Conservation (phyloP, 2,329 filamentous ascomycete genomes). For the Colletotrichum tropicale region DNA sequence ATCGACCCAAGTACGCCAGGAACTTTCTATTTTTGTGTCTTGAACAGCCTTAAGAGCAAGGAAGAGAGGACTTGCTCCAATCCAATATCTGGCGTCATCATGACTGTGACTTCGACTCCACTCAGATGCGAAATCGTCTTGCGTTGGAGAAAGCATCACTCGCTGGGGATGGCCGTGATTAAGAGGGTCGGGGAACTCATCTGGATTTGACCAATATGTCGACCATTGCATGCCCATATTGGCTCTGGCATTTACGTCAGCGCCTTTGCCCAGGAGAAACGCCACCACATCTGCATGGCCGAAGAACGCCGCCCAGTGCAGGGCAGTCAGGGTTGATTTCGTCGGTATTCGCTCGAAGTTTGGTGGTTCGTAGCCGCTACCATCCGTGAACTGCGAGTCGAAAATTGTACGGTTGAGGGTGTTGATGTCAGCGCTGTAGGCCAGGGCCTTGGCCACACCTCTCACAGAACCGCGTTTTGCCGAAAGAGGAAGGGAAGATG, state of each 20-base stretch:
- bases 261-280: not conserved
- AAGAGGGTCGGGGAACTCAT: not conserved
- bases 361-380: too few species aligned
- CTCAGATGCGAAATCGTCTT: not conserved
- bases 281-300: not conserved
- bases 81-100: not conserved
- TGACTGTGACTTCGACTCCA: too few species aligned
- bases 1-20: not conserved
- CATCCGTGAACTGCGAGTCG: fast-evolving
- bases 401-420: not conserved
- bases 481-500: not conserved
- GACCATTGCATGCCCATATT: not conserved
- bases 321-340: not conserved
- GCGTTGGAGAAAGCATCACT: fast-evolving
- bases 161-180: fast-evolving
- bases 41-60: not conserved
- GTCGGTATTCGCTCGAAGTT: not conserved
- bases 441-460: not conserved
- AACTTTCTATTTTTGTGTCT: not conserved
- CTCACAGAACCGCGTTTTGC: not conserved
- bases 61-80: not conserved
- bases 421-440: not conserved
- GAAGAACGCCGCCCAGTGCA: not conserved
- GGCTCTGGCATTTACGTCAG: not conserved
- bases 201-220: fast-evolving